Evolutionary conservation across 345 rosid species (phyloP), one percentile per base, ranked within the genome.

Genomic region (Erucastrum elatum): DNA sequence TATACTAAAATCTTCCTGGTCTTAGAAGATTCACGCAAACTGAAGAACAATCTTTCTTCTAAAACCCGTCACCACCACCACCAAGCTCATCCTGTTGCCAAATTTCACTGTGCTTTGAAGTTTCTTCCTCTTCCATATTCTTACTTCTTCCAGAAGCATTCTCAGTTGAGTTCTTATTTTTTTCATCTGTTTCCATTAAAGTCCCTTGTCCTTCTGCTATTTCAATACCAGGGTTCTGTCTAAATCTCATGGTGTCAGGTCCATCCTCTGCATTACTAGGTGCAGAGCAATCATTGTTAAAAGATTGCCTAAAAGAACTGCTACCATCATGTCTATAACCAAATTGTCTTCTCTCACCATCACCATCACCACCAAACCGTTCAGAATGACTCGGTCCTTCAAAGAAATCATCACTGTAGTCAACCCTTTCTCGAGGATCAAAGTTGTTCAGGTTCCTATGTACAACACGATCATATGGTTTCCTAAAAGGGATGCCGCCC

Each of bases 401-500:
- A 77, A 86, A 86, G 77, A 83, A 90, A 67, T 84, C 88, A 49
- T 88, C 91, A 51, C 68, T 35, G 51, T 74, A 74, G 4, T 80
- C 86, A 4, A 83, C 76, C 79, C 91, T 86, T 72, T 88, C 98
- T 78, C 90, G 87, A 80, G 90, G 85, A 84, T 88, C 88, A 55
- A 75, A 65, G 73, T 85, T 69, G 69, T 88, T 90, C 85, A 71
- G 51, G 83, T 84, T 87, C 81, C 98, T 85, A n/a, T 84, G 75
- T 58, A 87, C 56, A 82, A 80, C 72, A 71, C 87, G 87, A 41
- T 90, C 87, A 78, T 83, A 87, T 46, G 92, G 89, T 78, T 82
- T 89, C 87, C 96, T 86, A 76, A 78, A 86, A 78, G 87, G 68
- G 63, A 83, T 76, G 15, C 81, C 84, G 15, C 81, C 84, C 58